phyloP scores from a whole-genome alignment of 768 basidiomycete genomes.

The Paxillus rubicundulus region DNA sequence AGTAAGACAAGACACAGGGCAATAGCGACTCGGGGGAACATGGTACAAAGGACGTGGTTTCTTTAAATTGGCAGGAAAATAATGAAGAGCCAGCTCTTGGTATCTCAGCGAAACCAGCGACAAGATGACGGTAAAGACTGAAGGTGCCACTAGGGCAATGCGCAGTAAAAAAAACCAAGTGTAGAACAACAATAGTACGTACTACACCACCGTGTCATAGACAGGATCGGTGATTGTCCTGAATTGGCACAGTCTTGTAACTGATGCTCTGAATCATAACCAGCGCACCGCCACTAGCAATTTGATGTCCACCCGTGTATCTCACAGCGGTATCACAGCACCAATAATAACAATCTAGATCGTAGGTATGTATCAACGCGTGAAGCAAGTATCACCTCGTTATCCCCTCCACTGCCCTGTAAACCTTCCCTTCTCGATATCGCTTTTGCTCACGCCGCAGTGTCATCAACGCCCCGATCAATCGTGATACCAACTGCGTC shows the following conservation, averaged over 20 bases:
- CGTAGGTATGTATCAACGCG: neutral
- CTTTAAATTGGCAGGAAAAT: constrained; percentile 11
- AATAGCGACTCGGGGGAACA: constrained; percentile 19
- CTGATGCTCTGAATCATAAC: no score
- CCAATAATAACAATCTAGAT: neutral
- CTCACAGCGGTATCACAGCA: no score
- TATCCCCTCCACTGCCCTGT: constrained; percentile 81
- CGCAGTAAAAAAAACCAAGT: neutral
- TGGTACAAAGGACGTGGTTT: constrained; percentile 2
- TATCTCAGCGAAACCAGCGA: constrained; percentile 18
- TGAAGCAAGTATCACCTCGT: constrained; percentile 38
- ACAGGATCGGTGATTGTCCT: neutral
- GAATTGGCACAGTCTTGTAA: neutral
- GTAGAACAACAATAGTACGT: neutral
- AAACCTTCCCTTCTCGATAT: constrained; percentile 65
- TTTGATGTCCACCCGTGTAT: no score
- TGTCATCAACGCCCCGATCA: constrained; percentile 47
- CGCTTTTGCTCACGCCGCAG: constrained; percentile 45
- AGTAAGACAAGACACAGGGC: constrained; percentile 25
- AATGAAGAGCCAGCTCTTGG: constrained; percentile 42
- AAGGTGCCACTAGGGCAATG: constrained; percentile 36
- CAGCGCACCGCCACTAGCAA: no score
- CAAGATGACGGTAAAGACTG: constrained; percentile 18
- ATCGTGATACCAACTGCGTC: constrained; percentile 51
- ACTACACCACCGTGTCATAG: no score